Percentiles rank a stretch among this genome's conserved stretches.
These are phyloP conservation scores for Aspergillus incahuasiensis DNA, from an alignment of 495 filamentous ascomycete species.

Conservation along the genomic window DNA sequence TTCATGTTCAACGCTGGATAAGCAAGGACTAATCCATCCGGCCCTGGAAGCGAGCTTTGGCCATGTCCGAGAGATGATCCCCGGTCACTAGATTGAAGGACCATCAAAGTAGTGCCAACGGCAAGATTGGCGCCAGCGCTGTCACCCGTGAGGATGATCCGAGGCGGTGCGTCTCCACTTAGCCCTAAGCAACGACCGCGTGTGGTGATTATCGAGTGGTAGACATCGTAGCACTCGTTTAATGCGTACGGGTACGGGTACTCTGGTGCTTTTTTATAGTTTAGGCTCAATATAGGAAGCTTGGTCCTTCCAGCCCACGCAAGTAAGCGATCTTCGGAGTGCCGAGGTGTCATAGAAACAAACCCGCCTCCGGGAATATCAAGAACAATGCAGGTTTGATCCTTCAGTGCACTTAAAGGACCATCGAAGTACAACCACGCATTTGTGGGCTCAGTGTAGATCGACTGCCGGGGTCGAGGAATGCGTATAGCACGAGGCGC, in stretches of 20 bases:
- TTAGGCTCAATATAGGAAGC: conserved; percentile 79
- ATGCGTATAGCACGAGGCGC: conserved; percentile 78
- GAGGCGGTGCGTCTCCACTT: conserved; percentile 64
- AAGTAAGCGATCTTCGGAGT: conserved; percentile 87
- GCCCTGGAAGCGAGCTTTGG: conserved; percentile 62
- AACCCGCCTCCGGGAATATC: conserved; percentile 95
- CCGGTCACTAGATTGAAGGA: conserved; percentile 65
- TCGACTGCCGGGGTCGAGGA: conserved; percentile 67
- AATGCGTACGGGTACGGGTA: conserved; percentile 92
- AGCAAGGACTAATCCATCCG: conserved; percentile 76
- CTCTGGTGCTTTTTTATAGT: conserved; percentile 94
- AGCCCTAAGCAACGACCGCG: conserved; percentile 78
- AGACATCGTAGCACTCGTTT: conserved; percentile 95
- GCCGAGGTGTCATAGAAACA: conserved; percentile 89
- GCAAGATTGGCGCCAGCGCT: conserved; percentile 92
- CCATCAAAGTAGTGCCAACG: conserved; percentile 77
- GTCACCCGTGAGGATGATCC: conserved; percentile 80
- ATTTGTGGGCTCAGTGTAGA: conserved; percentile 75
- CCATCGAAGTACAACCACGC: conserved; percentile 97
- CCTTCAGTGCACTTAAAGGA: conserved; percentile 65
- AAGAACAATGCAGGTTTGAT: conserved; percentile 75
- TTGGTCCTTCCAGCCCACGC: conserved; percentile 83
- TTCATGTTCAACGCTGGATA: conserved; percentile 93
- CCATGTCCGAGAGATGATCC: conserved; percentile 53
- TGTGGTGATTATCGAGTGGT: conserved; percentile 71